Evolutionary conservation across 2,329 filamentous ascomycete species (phyloP).

Genomic region (Seiridium unicorne): DNA sequence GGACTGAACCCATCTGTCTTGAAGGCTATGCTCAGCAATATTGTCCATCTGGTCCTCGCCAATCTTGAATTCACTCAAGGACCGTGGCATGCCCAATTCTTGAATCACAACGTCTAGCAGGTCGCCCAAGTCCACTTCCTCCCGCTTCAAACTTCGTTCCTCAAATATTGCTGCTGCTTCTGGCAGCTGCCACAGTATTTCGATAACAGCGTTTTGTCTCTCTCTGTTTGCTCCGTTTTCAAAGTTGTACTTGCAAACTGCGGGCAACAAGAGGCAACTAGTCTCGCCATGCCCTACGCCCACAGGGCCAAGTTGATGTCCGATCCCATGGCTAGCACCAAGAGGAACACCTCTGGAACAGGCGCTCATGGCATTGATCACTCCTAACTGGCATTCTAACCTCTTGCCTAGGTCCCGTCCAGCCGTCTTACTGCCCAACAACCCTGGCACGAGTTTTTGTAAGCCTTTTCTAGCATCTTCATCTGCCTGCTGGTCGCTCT

Average conservation of each 20-base stretch:
- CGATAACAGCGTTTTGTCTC: conserved; percentile 36
- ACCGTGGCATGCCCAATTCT: conserved; percentile 52
- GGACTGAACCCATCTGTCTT: conserved; percentile 47
- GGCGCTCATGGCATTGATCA: conserved; percentile 51
- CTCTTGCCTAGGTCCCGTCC: conserved; percentile 38
- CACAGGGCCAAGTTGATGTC: conserved; percentile 51
- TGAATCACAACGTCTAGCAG: conserved; percentile 49
- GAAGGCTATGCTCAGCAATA: conserved; percentile 47
- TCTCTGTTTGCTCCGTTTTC: conserved; percentile 34
- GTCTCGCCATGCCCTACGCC: conserved; percentile 62
- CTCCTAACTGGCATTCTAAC: conserved; percentile 47
- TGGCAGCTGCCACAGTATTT: conserved; percentile 37
- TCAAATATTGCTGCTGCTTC: conserved; percentile 30
- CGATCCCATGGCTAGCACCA: conserved; percentile 50
- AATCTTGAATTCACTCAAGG: conserved; percentile 49
- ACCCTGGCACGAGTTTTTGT: conserved; percentile 17
- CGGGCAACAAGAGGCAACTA: conserved; percentile 53
- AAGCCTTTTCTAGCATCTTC: conserved; percentile 16
- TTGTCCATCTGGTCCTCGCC: conserved; percentile 42
- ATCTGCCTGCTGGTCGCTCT: conserved; percentile 18
- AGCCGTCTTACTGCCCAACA: conserved; percentile 19
- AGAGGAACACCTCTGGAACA: conserved; percentile 38
- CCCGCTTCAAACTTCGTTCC: conserved; percentile 19
- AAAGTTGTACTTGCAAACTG: conserved; percentile 56
- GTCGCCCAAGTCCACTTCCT: conserved; percentile 45